Conservation (phyloP, 129 eudicot genomes). For the Centella asiatica region DNA sequence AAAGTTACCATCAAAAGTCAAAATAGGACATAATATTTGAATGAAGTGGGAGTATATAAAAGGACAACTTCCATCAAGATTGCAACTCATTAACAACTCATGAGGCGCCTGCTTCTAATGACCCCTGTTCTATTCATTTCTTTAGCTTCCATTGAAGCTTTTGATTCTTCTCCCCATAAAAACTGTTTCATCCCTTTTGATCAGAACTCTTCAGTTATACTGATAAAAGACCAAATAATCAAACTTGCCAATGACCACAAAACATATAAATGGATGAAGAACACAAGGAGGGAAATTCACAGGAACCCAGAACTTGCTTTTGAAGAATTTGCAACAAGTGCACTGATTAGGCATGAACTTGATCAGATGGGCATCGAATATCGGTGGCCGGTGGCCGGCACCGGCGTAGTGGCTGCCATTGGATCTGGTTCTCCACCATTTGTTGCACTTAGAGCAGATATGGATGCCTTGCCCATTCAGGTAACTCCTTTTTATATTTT, state of each 20-base stretch:
- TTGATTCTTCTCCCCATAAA: background rate
- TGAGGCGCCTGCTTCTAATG: background rate
- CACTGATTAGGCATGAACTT: constrained; percentile 43
- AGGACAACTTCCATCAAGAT: no score
- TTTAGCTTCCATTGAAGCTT: background rate
- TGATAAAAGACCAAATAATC: constrained; percentile 26
- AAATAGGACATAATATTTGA: no score
- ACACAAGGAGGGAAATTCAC: constrained; percentile 55
- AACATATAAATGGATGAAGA: constrained; percentile 42
- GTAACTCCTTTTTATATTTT: constrained; percentile 10
- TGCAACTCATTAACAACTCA: no score
- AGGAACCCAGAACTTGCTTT: constrained; percentile 66
- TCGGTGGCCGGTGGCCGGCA: constrained; percentile 56
- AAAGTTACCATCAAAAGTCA: no score
- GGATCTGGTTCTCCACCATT: constrained; percentile 62
- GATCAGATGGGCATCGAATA: constrained; percentile 38
- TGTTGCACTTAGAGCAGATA: constrained; percentile 74
- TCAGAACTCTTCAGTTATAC: constrained; percentile 21
- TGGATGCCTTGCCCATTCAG: constrained; percentile 87
- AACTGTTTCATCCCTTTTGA: background rate
- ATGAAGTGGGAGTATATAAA: no score
- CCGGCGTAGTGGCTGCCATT: constrained; percentile 52
- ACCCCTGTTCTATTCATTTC: constrained; percentile 1
- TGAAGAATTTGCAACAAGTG: constrained; percentile 49
- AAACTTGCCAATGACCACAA: constrained; percentile 25